Evolutionary conservation across 2,329 filamentous ascomycete genomes (phyloP), one percentile per base, ranked within the genome.

Genomic region (Diaporthe helianthi): DNA sequence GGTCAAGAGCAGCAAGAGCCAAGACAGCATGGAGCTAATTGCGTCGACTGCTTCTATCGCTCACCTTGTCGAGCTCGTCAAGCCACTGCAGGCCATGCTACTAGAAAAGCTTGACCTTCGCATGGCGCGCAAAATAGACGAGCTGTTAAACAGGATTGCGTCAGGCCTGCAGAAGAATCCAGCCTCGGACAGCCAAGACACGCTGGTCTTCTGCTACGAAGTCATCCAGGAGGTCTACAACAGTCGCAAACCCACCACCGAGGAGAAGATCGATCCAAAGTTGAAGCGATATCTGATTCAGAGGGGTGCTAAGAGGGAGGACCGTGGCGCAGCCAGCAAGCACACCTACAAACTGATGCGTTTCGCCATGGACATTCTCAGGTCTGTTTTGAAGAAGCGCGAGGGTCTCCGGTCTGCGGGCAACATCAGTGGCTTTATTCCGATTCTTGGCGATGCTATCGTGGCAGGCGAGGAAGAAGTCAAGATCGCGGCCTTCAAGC

Each of bases 1-100:
- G 81, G 91, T 99, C 68, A 98, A 97, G 83, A 96, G 93, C 79
- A 98, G 93, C 84, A 99, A 98, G 84, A 98, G 94, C 77, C 97
- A 94, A 76, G 97, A 99, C 77, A 97, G 96, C 0, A 97, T 98
- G 90, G 95, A 98, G 79, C 84, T 98, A 19, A 86, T 98, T 73
- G 92, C 96, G 31, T 93, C 91, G 76, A 94, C 90, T 58, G 90
- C 93, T 1, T 95, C 94, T 1, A 84, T 98, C 29, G 84, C 81
- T 64, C 89, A 90, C 68, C 85, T 98, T 7, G 89, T 91, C 58
- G 88, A 91, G 61, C 87, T 99, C 4, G 86, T 98, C 63, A 86
- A 86, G 65, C 97, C 96, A 1, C 83, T 98, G 55, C 92, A 93
- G 75, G 85, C 89, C 9, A 84, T 99, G 24, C 82, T 99, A 46